These are phyloP conservation scores for Cutaneotrichosporon cutaneum DNA, from an alignment of 1,284 basidiomycete species.

Conservation along the genomic window DNA sequence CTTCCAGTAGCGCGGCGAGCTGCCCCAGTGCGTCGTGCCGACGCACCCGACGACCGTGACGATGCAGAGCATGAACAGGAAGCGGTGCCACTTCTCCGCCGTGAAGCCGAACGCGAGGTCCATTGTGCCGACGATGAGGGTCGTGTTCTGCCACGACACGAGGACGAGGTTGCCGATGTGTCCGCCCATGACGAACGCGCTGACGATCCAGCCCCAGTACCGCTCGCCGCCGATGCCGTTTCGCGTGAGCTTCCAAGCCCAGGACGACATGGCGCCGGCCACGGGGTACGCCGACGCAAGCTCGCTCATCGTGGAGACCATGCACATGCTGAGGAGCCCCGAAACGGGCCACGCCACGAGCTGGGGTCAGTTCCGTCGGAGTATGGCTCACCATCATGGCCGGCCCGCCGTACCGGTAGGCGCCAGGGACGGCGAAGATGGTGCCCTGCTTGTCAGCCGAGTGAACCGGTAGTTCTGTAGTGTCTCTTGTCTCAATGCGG, in stretches of 20 bases:
- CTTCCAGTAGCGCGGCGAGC: constrained; percentile 47
- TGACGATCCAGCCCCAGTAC: constrained; percentile 51
- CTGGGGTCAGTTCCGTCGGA: constrained; percentile 22
- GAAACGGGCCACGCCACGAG: constrained; percentile 51
- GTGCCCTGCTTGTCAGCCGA: constrained; percentile 36
- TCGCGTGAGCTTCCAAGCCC: constrained; percentile 51
- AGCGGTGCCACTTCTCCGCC: constrained; percentile 36
- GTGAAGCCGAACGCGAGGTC: constrained; percentile 36
- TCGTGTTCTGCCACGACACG: constrained; percentile 43
- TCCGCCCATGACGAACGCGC: constrained; percentile 49
- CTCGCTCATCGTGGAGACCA: constrained; percentile 46
- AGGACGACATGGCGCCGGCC: constrained; percentile 51
- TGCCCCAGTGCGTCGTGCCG: constrained; percentile 43
- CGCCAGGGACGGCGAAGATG: constrained; percentile 45
- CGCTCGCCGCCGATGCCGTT: constrained; percentile 49
- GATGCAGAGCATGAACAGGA: constrained; percentile 45
- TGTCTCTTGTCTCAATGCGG: background rate
- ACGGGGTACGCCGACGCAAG: constrained; percentile 52
- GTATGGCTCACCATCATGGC: constrained; percentile 41
- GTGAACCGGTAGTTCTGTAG: background rate
- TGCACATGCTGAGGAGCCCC: constrained; percentile 38
- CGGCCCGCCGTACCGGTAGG: constrained; percentile 51
- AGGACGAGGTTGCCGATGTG: constrained; percentile 48
- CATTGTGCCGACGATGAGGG: constrained; percentile 46
- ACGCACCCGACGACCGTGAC: constrained; percentile 40